These are phyloP conservation scores for Camelina hispida DNA, from an alignment of 345 rosid genomes.

Conservation along the genomic window DNA sequence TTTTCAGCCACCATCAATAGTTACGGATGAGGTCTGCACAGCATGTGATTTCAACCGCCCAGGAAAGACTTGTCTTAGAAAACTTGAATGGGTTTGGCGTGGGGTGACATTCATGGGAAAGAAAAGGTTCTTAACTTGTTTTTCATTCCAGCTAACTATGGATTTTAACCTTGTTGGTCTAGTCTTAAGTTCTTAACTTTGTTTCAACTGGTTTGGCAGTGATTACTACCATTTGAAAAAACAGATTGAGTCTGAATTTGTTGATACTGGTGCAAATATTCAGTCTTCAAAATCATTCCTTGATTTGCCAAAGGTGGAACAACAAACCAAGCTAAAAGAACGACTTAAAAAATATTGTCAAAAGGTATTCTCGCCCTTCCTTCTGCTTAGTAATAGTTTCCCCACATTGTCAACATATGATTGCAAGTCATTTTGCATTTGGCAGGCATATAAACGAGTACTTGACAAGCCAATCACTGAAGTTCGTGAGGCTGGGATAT, in stretches of 20 bases:
- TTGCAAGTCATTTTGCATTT: slow-evolving; percentile 37
- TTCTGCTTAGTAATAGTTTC: slow-evolving; percentile 21
- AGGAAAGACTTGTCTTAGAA: slow-evolving; percentile 88
- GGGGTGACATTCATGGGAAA: slow-evolving; percentile 89
- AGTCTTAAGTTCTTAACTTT: slow-evolving; percentile 26
- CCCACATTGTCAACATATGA: slow-evolving; percentile 22
- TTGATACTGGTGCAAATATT: slow-evolving; percentile 64
- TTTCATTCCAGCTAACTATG: slow-evolving; percentile 21
- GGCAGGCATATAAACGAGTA: slow-evolving; percentile 81
- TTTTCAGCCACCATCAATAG: slow-evolving; percentile 91
- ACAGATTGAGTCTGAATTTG: slow-evolving; percentile 91
- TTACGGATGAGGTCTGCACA: slow-evolving; percentile 88
- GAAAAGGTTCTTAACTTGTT: slow-evolving; percentile 63
- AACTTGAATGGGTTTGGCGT: slow-evolving; percentile 99
- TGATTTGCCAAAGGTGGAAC: slow-evolving; percentile 85
- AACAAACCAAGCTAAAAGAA: slow-evolving; percentile 78
- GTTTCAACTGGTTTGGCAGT: slow-evolving; percentile 53
- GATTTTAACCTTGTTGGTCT: slow-evolving; percentile 33
- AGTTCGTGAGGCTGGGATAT: slow-evolving; percentile 96
- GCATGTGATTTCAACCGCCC: slow-evolving; percentile 98
- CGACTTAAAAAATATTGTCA: slow-evolving; percentile 88
- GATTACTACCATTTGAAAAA: slow-evolving; percentile 93
- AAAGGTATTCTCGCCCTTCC: slow-evolving; percentile 55
- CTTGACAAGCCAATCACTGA: slow-evolving; percentile 90
- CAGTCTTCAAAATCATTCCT: slow-evolving; percentile 77